Percentiles rank a stretch among this genome's conserved stretches.
Evolutionary conservation across 768 basidiomycete genomes (phyloP).

Genomic region (Tricholomella constricta): DNA sequence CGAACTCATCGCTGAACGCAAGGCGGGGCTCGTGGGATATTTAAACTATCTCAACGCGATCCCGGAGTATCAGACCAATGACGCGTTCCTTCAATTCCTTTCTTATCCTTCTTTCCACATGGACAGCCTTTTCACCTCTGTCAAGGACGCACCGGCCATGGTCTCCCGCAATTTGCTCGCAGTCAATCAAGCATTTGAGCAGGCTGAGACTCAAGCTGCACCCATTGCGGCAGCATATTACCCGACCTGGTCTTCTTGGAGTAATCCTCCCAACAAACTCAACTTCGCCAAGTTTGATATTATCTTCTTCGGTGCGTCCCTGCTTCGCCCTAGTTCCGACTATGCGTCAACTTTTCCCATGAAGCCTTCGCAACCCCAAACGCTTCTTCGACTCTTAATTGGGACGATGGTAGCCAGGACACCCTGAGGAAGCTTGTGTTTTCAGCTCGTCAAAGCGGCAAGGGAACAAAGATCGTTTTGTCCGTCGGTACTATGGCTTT

Average conservation of each 20-base stretch:
- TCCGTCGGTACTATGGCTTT: constrained; percentile 57
- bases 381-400: constrained; percentile 53
- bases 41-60: constrained; percentile 33
- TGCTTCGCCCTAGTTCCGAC: neutral
- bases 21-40: constrained; percentile 40
- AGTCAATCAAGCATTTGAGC: neutral
- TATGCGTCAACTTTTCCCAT: constrained; percentile 2
- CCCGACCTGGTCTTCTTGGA: constrained; percentile 50
- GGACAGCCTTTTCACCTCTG: neutral
- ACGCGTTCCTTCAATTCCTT: constrained; percentile 36
- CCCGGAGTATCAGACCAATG: constrained; percentile 30
- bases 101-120: constrained; percentile 4
- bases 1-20: constrained; percentile 45
- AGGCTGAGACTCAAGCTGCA: constrained; percentile 2
- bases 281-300: constrained; percentile 69
- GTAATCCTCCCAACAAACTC: constrained; percentile 54
- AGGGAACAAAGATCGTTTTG: constrained; percentile 64
- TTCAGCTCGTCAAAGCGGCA: constrained; percentile 53
- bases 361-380: constrained; percentile 74
- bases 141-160: constrained; percentile 6
- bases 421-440: constrained; percentile 58
- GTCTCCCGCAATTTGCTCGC: constrained; percentile 4
- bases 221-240: constrained; percentile 50
- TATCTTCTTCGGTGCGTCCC: constrained; percentile 56
- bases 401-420: constrained; percentile 50